These are phyloP conservation scores for Thelephora terrestris DNA, from an alignment of 1,284 basidiomycete genomes.

Conservation along the genomic window DNA sequence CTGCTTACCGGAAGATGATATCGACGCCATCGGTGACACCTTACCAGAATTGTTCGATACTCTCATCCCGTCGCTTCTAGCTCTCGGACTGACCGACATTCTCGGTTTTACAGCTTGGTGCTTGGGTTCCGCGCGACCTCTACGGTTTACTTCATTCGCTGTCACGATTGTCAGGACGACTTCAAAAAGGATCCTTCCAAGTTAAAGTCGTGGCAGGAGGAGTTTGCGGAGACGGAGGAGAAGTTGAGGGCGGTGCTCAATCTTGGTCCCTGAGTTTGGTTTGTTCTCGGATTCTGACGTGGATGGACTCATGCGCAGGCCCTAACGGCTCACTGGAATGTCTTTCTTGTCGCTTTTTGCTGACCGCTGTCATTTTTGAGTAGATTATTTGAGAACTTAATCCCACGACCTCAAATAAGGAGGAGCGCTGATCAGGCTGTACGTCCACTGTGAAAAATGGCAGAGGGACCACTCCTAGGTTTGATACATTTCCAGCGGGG, in stretches of 20 bases:
- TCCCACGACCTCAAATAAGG: too few relatives aligned
- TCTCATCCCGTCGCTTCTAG: not conserved
- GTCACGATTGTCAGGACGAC: conserved; percentile 32
- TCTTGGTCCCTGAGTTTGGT: too few relatives aligned
- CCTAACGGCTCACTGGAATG: too few relatives aligned
- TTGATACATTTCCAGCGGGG: too few relatives aligned
- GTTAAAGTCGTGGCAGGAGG: conserved; percentile 27
- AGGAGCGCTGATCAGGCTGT: too few relatives aligned
- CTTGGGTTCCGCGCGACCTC: conserved; percentile 27
- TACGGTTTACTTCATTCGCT: conserved; percentile 37
- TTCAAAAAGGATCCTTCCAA: conserved; percentile 22
- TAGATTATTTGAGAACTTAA: too few relatives aligned
- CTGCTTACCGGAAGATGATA: conserved; percentile 38
- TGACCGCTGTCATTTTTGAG: too few relatives aligned
- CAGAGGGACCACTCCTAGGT: too few relatives aligned
- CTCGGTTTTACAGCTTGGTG: conserved; percentile 23
- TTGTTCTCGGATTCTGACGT: too few relatives aligned
- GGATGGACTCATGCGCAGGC: too few relatives aligned
- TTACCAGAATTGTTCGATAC: conserved; percentile 46
- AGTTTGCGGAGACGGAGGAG: conserved; percentile 26
- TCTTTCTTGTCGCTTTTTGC: too few relatives aligned
- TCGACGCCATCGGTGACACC: conserved; percentile 40
- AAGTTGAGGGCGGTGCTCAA: conserved; percentile 13
- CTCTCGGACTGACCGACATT: not conserved
- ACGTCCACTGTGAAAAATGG: too few relatives aligned